phyloP scores from a whole-genome alignment of 2,329 filamentous ascomycete species.

The Tolypocladium capitatum region DNA sequence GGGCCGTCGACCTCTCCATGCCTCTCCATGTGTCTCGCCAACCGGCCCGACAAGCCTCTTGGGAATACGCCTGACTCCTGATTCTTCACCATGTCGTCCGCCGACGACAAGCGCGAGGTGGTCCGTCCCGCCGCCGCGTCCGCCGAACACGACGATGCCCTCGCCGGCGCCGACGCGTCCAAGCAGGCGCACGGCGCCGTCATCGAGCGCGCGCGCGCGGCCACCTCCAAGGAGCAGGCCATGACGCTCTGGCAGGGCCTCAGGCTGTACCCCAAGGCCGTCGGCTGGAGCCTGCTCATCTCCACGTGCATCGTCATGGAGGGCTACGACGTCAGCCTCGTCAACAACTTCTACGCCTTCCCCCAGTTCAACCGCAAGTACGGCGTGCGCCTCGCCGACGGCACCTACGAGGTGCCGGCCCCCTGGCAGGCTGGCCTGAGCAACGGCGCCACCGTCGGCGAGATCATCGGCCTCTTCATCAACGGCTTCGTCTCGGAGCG shows the following conservation, averaged over 20 bases:
- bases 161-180: slow-evolving; percentile 5
- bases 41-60: not conserved
- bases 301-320: slow-evolving; percentile 91
- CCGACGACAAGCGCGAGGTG: not conserved
- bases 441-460: slow-evolving; percentile 33
- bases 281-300: slow-evolving; percentile 71
- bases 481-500: slow-evolving; percentile 53
- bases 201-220: slow-evolving; percentile 24
- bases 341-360: slow-evolving; percentile 65
- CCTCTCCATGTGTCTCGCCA: no score
- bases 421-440: slow-evolving; percentile 50
- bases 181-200: slow-evolving; percentile 16
- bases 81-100: not conserved
- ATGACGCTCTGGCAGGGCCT: slow-evolving; percentile 69
- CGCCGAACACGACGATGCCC: slow-evolving; percentile 8
- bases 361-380: slow-evolving; percentile 46
- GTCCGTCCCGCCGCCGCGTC: slow-evolving; percentile 5
- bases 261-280: slow-evolving; percentile 73
- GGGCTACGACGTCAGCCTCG: slow-evolving; percentile 69
- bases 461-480: slow-evolving; percentile 53
- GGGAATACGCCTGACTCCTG: no score
- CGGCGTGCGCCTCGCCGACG: slow-evolving; percentile 31
- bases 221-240: slow-evolving; percentile 48
- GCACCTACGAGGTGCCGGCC: slow-evolving; percentile 42
- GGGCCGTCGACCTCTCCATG: no score